Evolutionary conservation across 148 eudicot species (phyloP).

Genomic region (Amaranthus hypochondriacus): DNA sequence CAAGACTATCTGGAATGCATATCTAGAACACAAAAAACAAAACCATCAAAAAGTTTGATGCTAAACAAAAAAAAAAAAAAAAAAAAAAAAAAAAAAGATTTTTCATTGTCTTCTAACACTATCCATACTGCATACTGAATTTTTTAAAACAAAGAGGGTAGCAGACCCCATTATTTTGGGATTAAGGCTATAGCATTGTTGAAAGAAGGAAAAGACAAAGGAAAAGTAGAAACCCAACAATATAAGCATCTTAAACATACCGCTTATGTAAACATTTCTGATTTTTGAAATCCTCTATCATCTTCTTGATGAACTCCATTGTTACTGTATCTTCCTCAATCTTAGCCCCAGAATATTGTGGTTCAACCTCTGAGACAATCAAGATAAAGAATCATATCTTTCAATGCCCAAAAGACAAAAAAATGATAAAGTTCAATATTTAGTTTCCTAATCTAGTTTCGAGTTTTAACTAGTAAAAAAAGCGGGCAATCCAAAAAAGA

Average conservation of each 20-base stretch:
- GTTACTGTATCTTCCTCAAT: constrained; percentile 88
- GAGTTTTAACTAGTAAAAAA: neutral
- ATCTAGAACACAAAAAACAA: constrained; percentile 40
- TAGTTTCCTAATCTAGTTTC: neutral
- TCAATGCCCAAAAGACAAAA: constrained; percentile 8
- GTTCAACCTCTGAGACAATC: constrained; percentile 73
- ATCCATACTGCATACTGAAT: constrained; percentile 2
- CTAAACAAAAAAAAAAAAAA: constrained; percentile 1
- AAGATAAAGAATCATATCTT: constrained; percentile 1
- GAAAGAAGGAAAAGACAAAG: neutral
- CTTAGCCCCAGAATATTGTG: constrained; percentile 93
- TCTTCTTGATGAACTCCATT: constrained; percentile 82
- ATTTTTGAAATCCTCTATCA: constrained; percentile 92
- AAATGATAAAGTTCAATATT: neutral
- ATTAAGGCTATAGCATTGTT: no score
- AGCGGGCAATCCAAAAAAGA: neutral
- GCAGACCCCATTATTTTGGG: no score
- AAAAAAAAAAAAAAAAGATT: neutral
- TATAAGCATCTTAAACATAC: constrained; percentile 32
- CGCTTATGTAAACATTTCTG: constrained; percentile 81
- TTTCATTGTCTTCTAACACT: neutral
- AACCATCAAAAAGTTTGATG: constrained; percentile 3
- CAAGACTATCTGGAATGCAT: constrained; percentile 93
- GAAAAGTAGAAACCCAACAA: neutral
- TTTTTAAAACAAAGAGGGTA: no score